phyloP scores from a whole-genome alignment of 495 filamentous ascomycete genomes.

The Penicillium tannophilum region DNA sequence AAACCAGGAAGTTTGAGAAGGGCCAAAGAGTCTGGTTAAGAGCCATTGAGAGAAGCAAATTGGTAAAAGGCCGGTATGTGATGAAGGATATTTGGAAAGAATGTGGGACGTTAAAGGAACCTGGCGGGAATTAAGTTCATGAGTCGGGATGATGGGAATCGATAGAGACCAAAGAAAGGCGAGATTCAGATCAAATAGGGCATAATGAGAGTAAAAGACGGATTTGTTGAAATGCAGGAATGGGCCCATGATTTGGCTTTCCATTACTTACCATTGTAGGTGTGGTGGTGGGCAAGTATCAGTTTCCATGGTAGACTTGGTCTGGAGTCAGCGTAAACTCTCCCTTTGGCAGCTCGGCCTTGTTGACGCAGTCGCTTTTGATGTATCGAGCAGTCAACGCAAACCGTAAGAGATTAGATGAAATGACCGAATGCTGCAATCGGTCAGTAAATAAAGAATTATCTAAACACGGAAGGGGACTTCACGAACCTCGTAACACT shows the following conservation, averaged over 20 bases:
- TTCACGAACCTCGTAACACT: slow-evolving; percentile 57
- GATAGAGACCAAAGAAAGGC: neutral
- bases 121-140: too few relatives aligned
- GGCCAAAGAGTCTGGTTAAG: neutral
- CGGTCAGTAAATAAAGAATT: neutral
- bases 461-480: neutral
- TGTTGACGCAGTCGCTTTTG: slow-evolving; percentile 27
- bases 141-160: neutral
- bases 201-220: neutral
- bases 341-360: slow-evolving; percentile 29
- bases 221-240: neutral
- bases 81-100: neutral
- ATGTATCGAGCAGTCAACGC: slow-evolving; percentile 54
- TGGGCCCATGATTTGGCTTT: neutral
- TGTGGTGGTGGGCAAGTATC: neutral
- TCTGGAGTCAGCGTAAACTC: slow-evolving; percentile 24
- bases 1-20: neutral
- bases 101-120: neutral
- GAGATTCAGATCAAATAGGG: neutral
- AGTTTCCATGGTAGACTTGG: neutral
- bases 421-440: slow-evolving; percentile 61
- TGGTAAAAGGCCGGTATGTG: neutral
- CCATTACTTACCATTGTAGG: neutral
- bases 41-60: neutral
- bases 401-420: slow-evolving; percentile 62